phyloP scores from a whole-genome alignment of 2,329 filamentous ascomycete genomes.

The Fusarium neocosmosporiellum region DNA sequence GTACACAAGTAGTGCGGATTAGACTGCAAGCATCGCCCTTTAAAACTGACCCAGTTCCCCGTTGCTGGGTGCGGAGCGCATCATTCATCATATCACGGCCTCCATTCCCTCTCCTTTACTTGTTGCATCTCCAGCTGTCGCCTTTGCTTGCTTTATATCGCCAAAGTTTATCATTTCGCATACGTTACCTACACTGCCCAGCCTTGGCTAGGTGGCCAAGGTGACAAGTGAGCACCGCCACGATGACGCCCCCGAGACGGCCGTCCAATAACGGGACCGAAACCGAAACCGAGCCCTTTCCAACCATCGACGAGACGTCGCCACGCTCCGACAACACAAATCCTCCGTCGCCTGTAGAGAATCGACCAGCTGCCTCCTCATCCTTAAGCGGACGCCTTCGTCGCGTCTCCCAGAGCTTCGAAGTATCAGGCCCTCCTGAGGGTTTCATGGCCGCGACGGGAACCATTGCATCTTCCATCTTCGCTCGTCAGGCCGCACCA shows the following conservation, averaged over 20 bases:
- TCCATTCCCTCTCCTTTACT: constrained; percentile 13
- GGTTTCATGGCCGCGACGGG: constrained; percentile 62
- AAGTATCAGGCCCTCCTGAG: constrained; percentile 58
- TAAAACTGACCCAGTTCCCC: constrained; percentile 22
- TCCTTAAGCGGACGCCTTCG: constrained; percentile 49
- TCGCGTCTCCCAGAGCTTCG: constrained; percentile 52
- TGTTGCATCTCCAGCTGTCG: not conserved
- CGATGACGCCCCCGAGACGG: constrained; percentile 27
- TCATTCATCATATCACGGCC: constrained; percentile 14
- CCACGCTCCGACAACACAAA: constrained; percentile 23
- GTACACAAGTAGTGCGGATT: constrained; percentile 5
- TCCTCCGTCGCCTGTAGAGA: constrained; percentile 19
- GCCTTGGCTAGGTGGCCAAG: constrained; percentile 6
- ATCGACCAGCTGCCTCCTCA: constrained; percentile 46
- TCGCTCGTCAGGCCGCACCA: constrained; percentile 40
- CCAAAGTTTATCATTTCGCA: constrained; percentile 3
- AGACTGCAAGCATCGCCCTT: constrained; percentile 8
- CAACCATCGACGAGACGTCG: constrained; percentile 37
- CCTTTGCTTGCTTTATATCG: not conserved
- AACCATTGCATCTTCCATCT: constrained; percentile 56
- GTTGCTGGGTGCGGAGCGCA: constrained; percentile 26
- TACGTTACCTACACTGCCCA: not conserved
- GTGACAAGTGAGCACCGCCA: constrained; percentile 14
- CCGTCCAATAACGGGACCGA: constrained; percentile 27
- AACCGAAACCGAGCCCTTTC: constrained; percentile 42